Percentiles rank a stretch among this genome's conserved stretches.
Evolutionary conservation across 371 early-diverging fungal species (phyloP).

Genomic region (Funneliformis caledonium): DNA sequence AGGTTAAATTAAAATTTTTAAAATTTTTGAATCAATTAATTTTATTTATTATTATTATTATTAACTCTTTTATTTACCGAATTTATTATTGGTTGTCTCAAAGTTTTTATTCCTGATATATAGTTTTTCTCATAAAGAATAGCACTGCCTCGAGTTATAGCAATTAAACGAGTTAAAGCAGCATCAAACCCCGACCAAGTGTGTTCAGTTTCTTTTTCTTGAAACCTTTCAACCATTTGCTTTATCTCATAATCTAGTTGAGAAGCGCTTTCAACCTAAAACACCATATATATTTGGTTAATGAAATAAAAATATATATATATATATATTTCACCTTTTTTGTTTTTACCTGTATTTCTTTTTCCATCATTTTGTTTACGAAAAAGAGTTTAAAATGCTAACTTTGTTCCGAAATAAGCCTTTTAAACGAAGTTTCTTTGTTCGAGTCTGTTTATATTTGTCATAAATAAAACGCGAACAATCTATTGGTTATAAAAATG

Average conservation of each 20-base stretch:
- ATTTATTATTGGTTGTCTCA: conserved; percentile 47
- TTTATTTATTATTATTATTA: not conserved
- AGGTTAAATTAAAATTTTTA: too few relatives aligned
- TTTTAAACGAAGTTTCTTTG: too few relatives aligned
- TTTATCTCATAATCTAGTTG: conserved; percentile 52
- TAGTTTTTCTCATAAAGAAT: conserved; percentile 44
- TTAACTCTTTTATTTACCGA: conserved; percentile 41
- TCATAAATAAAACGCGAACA: too few relatives aligned
- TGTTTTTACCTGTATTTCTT: too few relatives aligned
- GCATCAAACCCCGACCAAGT: conserved; percentile 50
- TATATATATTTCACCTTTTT: too few relatives aligned
- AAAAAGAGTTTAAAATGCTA: too few relatives aligned
- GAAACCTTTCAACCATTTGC: conserved; percentile 43
- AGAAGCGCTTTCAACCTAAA: conserved; percentile 32
- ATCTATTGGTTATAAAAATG: too few relatives aligned
- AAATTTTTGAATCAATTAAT: too few relatives aligned
- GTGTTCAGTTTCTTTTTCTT: conserved; percentile 50
- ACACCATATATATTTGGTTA: not conserved
- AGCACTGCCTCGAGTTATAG: conserved; percentile 44
- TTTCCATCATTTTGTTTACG: too few relatives aligned
- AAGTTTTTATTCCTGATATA: conserved; percentile 46
- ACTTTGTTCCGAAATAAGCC: too few relatives aligned
- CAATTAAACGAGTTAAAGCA: conserved; percentile 47
- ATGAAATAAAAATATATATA: too few relatives aligned
- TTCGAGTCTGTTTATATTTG: too few relatives aligned